Evolutionary conservation across 2,329 filamentous ascomycete genomes (phyloP), one percentile per base, ranked within the genome.

Genomic region (Paraphoma sp.): DNA sequence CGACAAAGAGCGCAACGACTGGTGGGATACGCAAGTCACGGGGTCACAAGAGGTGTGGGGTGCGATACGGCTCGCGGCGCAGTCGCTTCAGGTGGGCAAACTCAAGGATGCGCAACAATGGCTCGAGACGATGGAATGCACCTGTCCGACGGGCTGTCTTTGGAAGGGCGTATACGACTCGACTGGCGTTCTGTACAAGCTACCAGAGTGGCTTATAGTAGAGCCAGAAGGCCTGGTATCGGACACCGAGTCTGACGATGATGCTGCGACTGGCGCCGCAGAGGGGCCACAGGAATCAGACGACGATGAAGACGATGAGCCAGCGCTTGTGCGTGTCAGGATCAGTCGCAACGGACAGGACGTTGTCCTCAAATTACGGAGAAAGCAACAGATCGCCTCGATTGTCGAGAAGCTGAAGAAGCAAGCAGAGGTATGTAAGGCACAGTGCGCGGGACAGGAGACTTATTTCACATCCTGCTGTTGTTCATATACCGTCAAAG

Each of bases 1-100:
- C 2, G 85, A 87, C 56, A 83, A 82, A 31, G 91, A 97, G 78
- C 86, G 94, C 47, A 80, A 79, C 47, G 92, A 92, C 59, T 97
- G 96, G 81, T 98, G 96, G 76, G 93, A 97, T 59, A 97, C 93
- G 1, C 83, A 92, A 45, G 91, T 96, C 14, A 90, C 89, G 0
- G 92, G 92, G 2, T 84, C 87, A 4, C 70, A 83, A 4, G 91
- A 97, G 75, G 84, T 95, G 28, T 98, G 94, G 94, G 86, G 86
- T 65, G 89, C 91, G 0, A 76, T 97, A 12, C 84, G 84, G 45
- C 80, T 87, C 1, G 89, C 88, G 0, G 82, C 92, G 16, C 85
- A 90, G 58, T 79, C 91, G 6, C 74, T 97, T 59, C 89, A 89
- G 79, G 66, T 71, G 0, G 82, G 79, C 0, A 72, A 80, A 30